phyloP scores from a whole-genome alignment of 257 asterid species.

The Penstemon barbatus region DNA sequence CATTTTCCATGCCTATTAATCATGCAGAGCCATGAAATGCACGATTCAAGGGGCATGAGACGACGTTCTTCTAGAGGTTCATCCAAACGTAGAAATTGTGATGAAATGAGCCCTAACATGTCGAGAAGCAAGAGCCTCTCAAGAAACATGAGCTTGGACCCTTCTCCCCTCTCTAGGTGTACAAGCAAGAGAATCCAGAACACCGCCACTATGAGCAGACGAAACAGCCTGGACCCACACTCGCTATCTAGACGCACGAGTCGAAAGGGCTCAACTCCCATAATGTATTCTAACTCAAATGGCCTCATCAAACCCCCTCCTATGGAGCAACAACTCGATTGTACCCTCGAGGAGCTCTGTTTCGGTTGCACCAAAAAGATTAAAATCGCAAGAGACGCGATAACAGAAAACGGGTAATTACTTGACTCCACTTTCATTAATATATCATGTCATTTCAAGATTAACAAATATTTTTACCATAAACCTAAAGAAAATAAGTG shows the following conservation, averaged over 20 bases:
- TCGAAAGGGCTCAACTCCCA: conserved; percentile 44
- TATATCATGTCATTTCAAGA: not conserved
- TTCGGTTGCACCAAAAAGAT: conserved; percentile 72
- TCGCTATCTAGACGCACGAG: conserved; percentile 43
- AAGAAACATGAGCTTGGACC: conserved; percentile 19
- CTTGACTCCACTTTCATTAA: not conserved
- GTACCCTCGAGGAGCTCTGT: conserved; percentile 81
- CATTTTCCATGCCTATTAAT: conserved; percentile 18
- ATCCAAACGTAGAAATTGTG: conserved; percentile 15
- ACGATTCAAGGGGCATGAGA: conserved; percentile 13
- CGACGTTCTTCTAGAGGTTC: not conserved
- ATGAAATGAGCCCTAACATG: conserved; percentile 38
- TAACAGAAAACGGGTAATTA: conserved; percentile 52
- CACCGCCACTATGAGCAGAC: conserved; percentile 38
- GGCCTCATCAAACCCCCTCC: conserved; percentile 62
- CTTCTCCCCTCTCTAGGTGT: conserved; percentile 37
- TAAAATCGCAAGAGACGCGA: conserved; percentile 46
- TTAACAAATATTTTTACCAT: not conserved
- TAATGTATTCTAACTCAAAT: conserved; percentile 56
- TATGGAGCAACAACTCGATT: conserved; percentile 54
- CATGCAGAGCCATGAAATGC: conserved; percentile 36
- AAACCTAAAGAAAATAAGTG: no score
- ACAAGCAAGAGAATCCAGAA: conserved; percentile 35
- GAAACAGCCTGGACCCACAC: conserved; percentile 25
- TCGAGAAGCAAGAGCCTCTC: conserved; percentile 31